A percentile compares a stretch with the other conserved stretches of the same genome.
Evolutionary conservation across 2,329 filamentous ascomycete species (phyloP).

Genomic region (Apiospora koreana): DNA sequence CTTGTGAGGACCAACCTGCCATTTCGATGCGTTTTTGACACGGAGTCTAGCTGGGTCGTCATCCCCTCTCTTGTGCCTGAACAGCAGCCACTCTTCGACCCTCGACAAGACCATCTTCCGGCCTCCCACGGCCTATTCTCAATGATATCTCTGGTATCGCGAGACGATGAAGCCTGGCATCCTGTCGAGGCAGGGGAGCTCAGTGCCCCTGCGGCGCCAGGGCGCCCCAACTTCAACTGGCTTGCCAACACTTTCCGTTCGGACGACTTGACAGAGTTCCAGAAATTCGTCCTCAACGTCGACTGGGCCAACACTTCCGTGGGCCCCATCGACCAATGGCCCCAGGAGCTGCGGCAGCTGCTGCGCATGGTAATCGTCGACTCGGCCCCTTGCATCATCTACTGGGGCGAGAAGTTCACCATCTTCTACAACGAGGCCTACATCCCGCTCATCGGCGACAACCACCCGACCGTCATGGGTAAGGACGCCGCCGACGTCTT

Average conservation of each 20-base stretch:
- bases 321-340: slow-evolving; percentile 41
- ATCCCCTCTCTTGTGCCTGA: not conserved
- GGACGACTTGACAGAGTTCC: slow-evolving; percentile 21
- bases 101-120: not conserved
- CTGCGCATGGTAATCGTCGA: slow-evolving; percentile 38
- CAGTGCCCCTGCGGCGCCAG: not conserved
- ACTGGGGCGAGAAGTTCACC: slow-evolving; percentile 33
- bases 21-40: not conserved
- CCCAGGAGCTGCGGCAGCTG: slow-evolving; percentile 38
- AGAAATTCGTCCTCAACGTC: slow-evolving; percentile 31
- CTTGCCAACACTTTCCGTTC: slow-evolving; percentile 17
- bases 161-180: slow-evolving; percentile 37
- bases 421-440: slow-evolving; percentile 40
- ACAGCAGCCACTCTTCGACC: not conserved
- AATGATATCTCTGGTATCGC: slow-evolving; percentile 34
- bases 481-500: slow-evolving; percentile 40
- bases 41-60: not conserved
- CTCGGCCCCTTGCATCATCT: slow-evolving; percentile 34
- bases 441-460: slow-evolving; percentile 30
- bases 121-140: not conserved
- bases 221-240: slow-evolving; percentile 23
- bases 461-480: slow-evolving; percentile 36
- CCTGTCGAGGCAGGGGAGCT: not conserved
- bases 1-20: not conserved
- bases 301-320: slow-evolving; percentile 44